phyloP scores from a whole-genome alignment of 2,329 filamentous ascomycete genomes.

The Didymella exigua region DNA sequence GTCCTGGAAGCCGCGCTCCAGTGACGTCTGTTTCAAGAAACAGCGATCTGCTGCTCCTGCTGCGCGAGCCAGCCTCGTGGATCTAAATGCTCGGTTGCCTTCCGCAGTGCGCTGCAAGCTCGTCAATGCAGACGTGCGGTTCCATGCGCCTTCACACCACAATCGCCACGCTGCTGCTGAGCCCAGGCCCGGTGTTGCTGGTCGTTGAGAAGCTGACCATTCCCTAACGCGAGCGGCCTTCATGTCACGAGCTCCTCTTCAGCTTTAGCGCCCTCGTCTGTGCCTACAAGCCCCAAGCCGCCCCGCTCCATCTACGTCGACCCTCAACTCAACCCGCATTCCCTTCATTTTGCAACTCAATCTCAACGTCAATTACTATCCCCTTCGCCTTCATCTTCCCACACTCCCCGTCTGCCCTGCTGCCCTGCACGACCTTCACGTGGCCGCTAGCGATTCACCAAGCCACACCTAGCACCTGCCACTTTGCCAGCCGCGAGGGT shows the following conservation, averaged over 20 bases:
- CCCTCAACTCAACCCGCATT: slow-evolving; percentile 24
- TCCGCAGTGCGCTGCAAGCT: slow-evolving; percentile 4
- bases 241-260: slow-evolving; percentile 24
- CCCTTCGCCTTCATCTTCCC: slow-evolving; percentile 14
- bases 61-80: slow-evolving; percentile 17
- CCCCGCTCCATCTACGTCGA: slow-evolving; percentile 35
- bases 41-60: slow-evolving; percentile 26
- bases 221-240: slow-evolving; percentile 23
- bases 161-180: slow-evolving; percentile 20
- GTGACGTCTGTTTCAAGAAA: slow-evolving; percentile 35
- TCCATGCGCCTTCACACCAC: slow-evolving; percentile 16
- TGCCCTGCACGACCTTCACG: slow-evolving; percentile 25
- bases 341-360: slow-evolving; percentile 29
- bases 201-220: slow-evolving; percentile 25
- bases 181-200: slow-evolving; percentile 20
- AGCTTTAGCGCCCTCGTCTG: slow-evolving; percentile 22
- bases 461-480: slow-evolving; percentile 18
- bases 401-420: slow-evolving; percentile 17
- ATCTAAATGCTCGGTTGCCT: slow-evolving; percentile 10
- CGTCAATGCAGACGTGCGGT: slow-evolving; percentile 18
- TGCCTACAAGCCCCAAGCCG: slow-evolving; percentile 26
- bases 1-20: slow-evolving; percentile 20
- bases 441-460: slow-evolving; percentile 28
- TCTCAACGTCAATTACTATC: slow-evolving; percentile 34
- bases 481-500: slow-evolving; percentile 16